phyloP scores from a whole-genome alignment of 73 alveolate genomes.

The Breviolum minutum region DNA sequence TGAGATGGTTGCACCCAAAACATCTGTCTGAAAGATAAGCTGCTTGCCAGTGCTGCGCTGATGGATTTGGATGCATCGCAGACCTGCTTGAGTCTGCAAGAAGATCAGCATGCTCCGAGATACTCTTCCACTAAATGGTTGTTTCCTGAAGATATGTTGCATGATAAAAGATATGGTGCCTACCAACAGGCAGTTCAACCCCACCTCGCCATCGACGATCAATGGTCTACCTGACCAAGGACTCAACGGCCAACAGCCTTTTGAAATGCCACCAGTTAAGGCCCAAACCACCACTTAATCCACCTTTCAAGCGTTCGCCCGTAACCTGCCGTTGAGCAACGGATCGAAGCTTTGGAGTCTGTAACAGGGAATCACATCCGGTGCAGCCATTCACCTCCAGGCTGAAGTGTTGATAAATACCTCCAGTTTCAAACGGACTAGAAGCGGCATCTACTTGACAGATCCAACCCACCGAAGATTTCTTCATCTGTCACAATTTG shows the following conservation, averaged over 20 bases:
- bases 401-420: conserved; percentile 61
- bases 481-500: no score
- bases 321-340: conserved; percentile 37
- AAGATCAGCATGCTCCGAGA: no score
- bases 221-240: conserved; percentile 41
- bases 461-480: not conserved
- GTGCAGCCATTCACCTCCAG: conserved; percentile 4
- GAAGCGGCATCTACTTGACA: not conserved
- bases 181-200: not conserved
- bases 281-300: conserved; percentile 32
- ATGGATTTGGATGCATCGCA: conserved; percentile 32
- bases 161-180: no score
- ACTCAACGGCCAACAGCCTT: not conserved
- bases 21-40: not conserved
- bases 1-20: not conserved
- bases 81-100: not conserved
- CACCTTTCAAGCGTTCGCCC: conserved; percentile 79
- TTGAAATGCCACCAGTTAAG: not conserved
- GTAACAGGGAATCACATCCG: not conserved
- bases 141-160: not conserved
- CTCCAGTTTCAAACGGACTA: not conserved
- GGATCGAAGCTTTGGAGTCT: not conserved
- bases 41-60: conserved; percentile 15
- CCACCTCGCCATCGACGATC: conserved; percentile 74
- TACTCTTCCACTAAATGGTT: no score